Conservation (phyloP, 441 rosid genomes). For the Gossypium gossypioides region DNA sequence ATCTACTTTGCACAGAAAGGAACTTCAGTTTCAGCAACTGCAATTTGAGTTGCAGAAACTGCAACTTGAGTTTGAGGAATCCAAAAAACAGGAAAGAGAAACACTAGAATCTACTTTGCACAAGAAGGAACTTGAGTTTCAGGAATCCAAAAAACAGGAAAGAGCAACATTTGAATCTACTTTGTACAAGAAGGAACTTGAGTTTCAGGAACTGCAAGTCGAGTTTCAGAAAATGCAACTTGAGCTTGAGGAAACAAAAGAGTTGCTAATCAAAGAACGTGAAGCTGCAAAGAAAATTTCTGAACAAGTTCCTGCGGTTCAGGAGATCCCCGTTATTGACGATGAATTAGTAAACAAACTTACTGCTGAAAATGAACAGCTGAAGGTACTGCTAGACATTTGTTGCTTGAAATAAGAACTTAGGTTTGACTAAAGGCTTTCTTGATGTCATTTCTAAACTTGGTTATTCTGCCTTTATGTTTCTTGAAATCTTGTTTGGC, state of each 20-base stretch:
- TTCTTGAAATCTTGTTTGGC: slow-evolving; percentile 12
- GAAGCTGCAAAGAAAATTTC: slow-evolving; percentile 35
- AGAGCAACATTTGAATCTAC: background rate
- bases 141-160: slow-evolving; percentile 37
- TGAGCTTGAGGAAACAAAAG: slow-evolving; percentile 31
- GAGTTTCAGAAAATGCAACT: background rate
- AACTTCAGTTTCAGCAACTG: too few species aligned
- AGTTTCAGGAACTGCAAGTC: background rate
- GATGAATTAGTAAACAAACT: slow-evolving; percentile 49
- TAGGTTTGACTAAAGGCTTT: background rate
- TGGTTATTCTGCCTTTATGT: background rate
- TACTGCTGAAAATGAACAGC: slow-evolving; percentile 67
- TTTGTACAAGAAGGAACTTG: background rate
- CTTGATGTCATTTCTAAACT: background rate
- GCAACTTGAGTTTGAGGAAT: slow-evolving; percentile 33
- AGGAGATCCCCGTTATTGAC: slow-evolving; percentile 48
- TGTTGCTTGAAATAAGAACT: slow-evolving; percentile 14
- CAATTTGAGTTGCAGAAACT: too few species aligned
- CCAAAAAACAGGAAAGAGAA: slow-evolving; percentile 61
- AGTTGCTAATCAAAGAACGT: slow-evolving; percentile 33
- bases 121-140: slow-evolving; percentile 34
- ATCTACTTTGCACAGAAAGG: background rate
- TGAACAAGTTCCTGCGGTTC: slow-evolving; percentile 28
- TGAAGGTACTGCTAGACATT: slow-evolving; percentile 42
- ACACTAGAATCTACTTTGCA: slow-evolving; percentile 44